Percentiles rank a stretch among this genome's conserved stretches.
Conservation (phyloP, 176 grass and related monocot genomes). For the Bolboschoenus planiculmis region DNA sequence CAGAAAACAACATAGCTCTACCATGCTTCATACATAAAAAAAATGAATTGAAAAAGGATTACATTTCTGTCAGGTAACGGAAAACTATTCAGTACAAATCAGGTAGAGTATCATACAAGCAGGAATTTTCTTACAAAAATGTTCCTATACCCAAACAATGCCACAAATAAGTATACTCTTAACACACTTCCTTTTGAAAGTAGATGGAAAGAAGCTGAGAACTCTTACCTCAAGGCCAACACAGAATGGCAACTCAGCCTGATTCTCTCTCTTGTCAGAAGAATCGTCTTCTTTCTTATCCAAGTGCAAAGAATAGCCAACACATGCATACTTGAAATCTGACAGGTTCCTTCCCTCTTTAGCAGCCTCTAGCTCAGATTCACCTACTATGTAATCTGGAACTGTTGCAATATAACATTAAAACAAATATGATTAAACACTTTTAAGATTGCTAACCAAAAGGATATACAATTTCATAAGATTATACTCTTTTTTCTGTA, state of each 20-base stretch:
- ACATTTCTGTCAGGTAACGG: background rate
- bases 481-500: background rate
- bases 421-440: background rate
- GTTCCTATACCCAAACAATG: background rate
- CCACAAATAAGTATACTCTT: background rate
- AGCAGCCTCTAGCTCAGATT: slow-evolving; percentile 74
- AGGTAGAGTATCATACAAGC: background rate
- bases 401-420: slow-evolving; percentile 40
- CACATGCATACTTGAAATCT: slow-evolving; percentile 76
- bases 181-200: background rate
- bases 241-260: slow-evolving; percentile 60
- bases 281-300: slow-evolving; percentile 45
- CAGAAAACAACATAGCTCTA: background rate
- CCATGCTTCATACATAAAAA: background rate
- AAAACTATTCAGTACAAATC: background rate
- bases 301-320: slow-evolving; percentile 80
- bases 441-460: background rate
- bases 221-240: slow-evolving; percentile 65
- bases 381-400: slow-evolving; percentile 53
- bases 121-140: background rate
- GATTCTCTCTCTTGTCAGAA: slow-evolving; percentile 38
- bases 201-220: background rate
- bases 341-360: slow-evolving; percentile 70
- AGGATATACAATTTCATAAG: background rate
- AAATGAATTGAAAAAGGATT: background rate